A percentile compares a stretch with the other conserved stretches of the same genome.
phyloP scores from a whole-genome alignment of 305 asterid genomes.

The Striga hermonthica region DNA sequence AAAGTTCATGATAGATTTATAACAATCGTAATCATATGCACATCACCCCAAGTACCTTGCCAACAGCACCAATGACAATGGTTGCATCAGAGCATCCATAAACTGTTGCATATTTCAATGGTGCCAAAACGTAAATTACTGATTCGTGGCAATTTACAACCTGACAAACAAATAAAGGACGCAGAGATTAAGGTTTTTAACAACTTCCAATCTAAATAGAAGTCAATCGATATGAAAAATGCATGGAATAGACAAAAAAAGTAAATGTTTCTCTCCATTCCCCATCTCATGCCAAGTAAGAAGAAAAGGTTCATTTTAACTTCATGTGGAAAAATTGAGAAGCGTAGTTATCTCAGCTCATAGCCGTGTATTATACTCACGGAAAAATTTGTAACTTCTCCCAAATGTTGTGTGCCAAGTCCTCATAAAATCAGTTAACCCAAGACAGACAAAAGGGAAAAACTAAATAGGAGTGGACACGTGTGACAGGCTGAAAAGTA shows the following conservation, averaged over 20 bases:
- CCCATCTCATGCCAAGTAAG: constrained; percentile 16
- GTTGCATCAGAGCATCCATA: constrained; percentile 99
- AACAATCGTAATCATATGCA: neutral
- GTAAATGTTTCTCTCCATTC: constrained; percentile 9
- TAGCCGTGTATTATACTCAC: constrained; percentile 1
- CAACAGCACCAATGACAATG: constrained; percentile 92
- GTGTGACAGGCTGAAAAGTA: constrained; percentile 31
- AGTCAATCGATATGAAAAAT: constrained; percentile 12
- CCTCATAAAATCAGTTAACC: constrained; percentile 20
- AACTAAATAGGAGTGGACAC: neutral
- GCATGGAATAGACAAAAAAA: constrained; percentile 4
- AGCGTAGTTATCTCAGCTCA: constrained; percentile 5
- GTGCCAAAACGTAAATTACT: constrained; percentile 88
- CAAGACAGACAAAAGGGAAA: constrained; percentile 1
- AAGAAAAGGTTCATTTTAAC: constrained; percentile 6
- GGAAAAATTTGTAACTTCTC: constrained; percentile 4
- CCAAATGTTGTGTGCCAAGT: constrained; percentile 17
- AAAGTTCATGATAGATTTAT: neutral
- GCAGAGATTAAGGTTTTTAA: constrained; percentile 27
- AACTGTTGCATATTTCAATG: constrained; percentile 79
- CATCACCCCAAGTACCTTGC: constrained; percentile 61
- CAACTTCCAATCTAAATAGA: constrained; percentile 3
- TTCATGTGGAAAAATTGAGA: neutral
- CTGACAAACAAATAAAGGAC: constrained; percentile 42
- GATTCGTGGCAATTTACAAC: constrained; percentile 98